Percentiles rank a stretch among this genome's conserved stretches.
phyloP scores from a whole-genome alignment of 2,329 filamentous ascomycete genomes.

The Colletotrichum sp. region DNA sequence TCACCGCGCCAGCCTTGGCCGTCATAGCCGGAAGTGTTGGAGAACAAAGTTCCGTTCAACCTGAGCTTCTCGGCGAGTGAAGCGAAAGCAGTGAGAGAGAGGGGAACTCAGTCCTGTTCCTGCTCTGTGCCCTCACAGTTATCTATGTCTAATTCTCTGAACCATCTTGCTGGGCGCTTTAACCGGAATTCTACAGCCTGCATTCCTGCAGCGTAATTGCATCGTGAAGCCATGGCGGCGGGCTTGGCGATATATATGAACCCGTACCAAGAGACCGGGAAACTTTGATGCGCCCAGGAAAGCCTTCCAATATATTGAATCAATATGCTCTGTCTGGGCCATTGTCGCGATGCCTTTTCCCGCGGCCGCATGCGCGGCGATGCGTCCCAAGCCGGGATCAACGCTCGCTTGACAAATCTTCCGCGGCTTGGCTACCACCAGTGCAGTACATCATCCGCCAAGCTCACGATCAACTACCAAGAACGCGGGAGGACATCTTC shows the following conservation, averaged over 20 bases:
- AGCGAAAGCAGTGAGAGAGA: not conserved
- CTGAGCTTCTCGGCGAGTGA: not conserved
- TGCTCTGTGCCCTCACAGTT: not conserved
- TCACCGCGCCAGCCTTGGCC: not conserved
- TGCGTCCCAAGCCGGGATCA: constrained; percentile 4
- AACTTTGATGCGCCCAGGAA: not conserved
- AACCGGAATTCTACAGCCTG: not conserved
- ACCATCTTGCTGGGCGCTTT: not conserved
- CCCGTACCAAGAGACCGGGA: not conserved
- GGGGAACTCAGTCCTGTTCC: not conserved
- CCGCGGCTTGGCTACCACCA: not conserved
- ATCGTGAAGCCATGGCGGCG: not conserved
- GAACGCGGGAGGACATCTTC: not conserved
- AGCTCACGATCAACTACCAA: constrained; percentile 18
- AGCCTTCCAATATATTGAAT: not conserved
- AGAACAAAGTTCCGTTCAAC: not conserved
- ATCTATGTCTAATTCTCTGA: not conserved
- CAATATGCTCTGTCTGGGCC: not conserved
- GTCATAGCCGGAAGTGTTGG: not conserved
- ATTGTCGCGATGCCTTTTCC: not conserved
- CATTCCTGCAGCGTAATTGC: not conserved
- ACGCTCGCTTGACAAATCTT: constrained; percentile 8
- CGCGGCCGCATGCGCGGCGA: not conserved
- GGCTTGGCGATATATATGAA: not conserved
- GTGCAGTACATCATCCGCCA: not conserved